phyloP scores from a whole-genome alignment of 805 yeast species.

The Starmerella sirachaensis region DNA sequence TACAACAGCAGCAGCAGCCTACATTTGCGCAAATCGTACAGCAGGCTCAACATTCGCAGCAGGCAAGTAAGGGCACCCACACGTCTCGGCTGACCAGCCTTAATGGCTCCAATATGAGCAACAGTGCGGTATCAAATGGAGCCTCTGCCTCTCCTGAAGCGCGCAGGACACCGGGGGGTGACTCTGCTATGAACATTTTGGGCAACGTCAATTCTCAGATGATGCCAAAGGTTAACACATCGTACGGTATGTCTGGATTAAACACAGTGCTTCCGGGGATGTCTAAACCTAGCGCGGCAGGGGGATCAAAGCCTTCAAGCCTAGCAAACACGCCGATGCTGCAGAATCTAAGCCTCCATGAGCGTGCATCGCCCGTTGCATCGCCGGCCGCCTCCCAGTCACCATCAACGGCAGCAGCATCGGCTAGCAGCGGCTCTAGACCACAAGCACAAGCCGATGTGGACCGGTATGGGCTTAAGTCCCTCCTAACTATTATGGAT shows the following conservation, averaged over 20 bases:
- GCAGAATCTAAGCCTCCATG: constrained; percentile 7
- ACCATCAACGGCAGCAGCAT: background rate
- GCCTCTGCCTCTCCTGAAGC: background rate
- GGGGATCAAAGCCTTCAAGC: background rate
- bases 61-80: background rate
- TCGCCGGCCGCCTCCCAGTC: no score
- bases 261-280: constrained; percentile 21
- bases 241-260: constrained; percentile 18
- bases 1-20: constrained; percentile 6
- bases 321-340: constrained; percentile 5
- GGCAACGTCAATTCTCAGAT: constrained; percentile 20
- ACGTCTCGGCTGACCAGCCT: background rate
- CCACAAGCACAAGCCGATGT: constrained; percentile 30
- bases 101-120: background rate
- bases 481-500: constrained; percentile 46
- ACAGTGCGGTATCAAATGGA: background rate
- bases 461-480: constrained; percentile 57
- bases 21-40: constrained; percentile 20
- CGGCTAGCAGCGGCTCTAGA: background rate
- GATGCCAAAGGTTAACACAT: constrained; percentile 19
- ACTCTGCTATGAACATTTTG: constrained; percentile 14
- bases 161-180: background rate
- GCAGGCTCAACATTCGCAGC: constrained; percentile 12
- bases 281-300: background rate
- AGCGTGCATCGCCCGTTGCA: background rate